A percentile compares a stretch with the other conserved stretches of the same genome.
These are phyloP conservation scores for Orbilia quercus DNA, from an alignment of 2,329 filamentous ascomycete species.

Conservation along the genomic window DNA sequence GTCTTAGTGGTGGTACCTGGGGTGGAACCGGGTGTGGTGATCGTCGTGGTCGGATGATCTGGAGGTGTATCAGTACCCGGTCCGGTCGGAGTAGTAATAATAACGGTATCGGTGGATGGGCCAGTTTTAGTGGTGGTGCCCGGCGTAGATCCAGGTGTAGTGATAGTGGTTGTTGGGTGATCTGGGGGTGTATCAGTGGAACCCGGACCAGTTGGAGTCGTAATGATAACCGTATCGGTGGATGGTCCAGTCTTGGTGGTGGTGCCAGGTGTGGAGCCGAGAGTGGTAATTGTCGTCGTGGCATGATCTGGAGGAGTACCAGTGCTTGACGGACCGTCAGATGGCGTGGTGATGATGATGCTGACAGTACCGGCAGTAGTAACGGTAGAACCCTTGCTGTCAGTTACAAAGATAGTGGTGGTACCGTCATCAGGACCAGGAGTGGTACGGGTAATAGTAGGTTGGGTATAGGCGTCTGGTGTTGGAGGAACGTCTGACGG, in stretches of 20 bases:
- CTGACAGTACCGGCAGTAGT: neutral
- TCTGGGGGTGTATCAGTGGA: neutral
- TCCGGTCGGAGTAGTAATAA: conserved; percentile 6
- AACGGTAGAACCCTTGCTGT: neutral
- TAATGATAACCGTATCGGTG: conserved; percentile 15
- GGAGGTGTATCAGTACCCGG: neutral
- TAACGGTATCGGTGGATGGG: neutral
- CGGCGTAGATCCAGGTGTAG: neutral
- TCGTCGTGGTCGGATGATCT: neutral
- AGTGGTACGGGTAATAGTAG: neutral
- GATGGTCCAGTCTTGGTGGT: conserved; percentile 1
- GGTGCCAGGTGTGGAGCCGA: neutral
- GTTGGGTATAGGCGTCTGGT: neutral
- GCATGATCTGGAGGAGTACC: neutral
- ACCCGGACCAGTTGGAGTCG: neutral
- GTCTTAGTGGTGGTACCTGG: neutral
- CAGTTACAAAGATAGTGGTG: neutral
- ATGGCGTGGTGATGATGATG: conserved; percentile 2
- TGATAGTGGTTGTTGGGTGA: neutral
- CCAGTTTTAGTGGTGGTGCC: conserved; percentile 12
- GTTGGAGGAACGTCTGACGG: no score
- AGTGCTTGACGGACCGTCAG: neutral
- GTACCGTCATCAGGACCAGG: neutral
- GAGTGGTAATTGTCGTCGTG: neutral
- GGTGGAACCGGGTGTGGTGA: neutral